These are phyloP conservation scores for Xylaria palmicola DNA, from an alignment of 495 filamentous ascomycete genomes.

Conservation along the genomic window DNA sequence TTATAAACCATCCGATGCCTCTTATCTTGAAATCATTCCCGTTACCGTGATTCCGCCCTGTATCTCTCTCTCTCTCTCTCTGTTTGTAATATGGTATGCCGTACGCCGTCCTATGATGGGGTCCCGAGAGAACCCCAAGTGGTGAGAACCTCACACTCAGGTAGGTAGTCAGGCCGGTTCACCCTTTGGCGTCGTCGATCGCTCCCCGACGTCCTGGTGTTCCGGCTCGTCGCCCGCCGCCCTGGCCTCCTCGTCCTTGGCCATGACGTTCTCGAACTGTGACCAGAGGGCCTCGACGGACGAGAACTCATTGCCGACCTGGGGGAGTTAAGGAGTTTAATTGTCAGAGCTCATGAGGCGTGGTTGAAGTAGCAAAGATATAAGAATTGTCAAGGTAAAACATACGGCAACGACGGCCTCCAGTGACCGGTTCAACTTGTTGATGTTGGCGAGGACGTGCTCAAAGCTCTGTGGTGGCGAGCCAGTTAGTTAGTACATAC, in stretches of 20 bases:
- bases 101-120: no score
- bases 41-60: neutral
- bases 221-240: constrained; percentile 36
- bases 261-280: constrained; percentile 96
- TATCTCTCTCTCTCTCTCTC: no score
- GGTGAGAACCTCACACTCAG: no score
- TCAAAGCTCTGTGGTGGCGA: constrained; percentile 82
- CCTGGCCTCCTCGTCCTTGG: constrained; percentile 59
- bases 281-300: constrained; percentile 95
- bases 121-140: no score
- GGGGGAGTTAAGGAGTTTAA: no score
- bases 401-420: constrained; percentile 88
- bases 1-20: constrained; percentile 6
- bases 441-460: constrained; percentile 92
- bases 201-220: constrained; percentile 23
- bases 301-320: constrained; percentile 97
- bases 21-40: neutral
- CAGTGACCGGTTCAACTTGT: constrained; percentile 86
- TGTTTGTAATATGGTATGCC: no score
- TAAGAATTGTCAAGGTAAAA: no score
- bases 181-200: constrained; percentile 14
- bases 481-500: no score
- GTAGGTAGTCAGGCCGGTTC: constrained; percentile 3
- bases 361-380: no score
- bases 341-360: no score